Evolutionary conservation across 371 early-diverging fungal genomes (phyloP).

Genomic region (Dinochytrium kinnereticum): DNA sequence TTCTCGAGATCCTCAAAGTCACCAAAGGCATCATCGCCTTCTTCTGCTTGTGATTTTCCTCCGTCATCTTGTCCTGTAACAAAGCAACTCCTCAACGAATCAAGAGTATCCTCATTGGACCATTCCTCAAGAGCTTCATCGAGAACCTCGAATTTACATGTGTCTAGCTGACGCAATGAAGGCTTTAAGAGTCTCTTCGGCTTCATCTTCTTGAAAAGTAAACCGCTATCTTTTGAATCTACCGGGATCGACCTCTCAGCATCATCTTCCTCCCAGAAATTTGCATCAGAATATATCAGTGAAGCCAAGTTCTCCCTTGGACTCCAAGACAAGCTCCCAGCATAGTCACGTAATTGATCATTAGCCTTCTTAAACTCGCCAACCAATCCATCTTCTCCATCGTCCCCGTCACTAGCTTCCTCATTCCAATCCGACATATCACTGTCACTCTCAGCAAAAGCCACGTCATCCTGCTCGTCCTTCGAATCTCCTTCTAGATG

Average conservation of each 20-base stretch:
- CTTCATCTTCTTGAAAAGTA: constrained; percentile 62
- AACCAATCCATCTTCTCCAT: constrained; percentile 43
- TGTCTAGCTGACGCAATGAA: constrained; percentile 63
- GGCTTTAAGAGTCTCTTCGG: constrained; percentile 20
- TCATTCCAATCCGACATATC: constrained; percentile 62
- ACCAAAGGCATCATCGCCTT: constrained; percentile 65
- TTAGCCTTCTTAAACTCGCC: background rate
- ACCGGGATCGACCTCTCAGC: constrained; percentile 13
- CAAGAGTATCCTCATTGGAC: constrained; percentile 69
- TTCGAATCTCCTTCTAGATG: constrained; percentile 32
- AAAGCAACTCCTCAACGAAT: constrained; percentile 78
- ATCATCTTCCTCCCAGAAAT: constrained; percentile 39
- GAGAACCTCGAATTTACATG: constrained; percentile 66
- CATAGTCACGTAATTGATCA: background rate
- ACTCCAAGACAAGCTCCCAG: constrained; percentile 5
- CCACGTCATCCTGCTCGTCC: constrained; percentile 60
- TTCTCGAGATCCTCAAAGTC: constrained; percentile 94
- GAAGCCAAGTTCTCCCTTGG: constrained; percentile 40
- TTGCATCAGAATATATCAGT: constrained; percentile 30
- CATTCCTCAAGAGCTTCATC: constrained; percentile 66
- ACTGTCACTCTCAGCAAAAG: constrained; percentile 77
- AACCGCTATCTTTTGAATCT: constrained; percentile 61
- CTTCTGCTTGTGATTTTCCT: constrained; percentile 29
- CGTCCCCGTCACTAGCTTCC: constrained; percentile 36
- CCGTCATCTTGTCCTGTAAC: constrained; percentile 68